Percentiles rank a stretch among this genome's conserved stretches.
These are phyloP conservation scores for Ophiostoma australiae DNA, from an alignment of 2,329 filamentous ascomycete genomes.

Conservation along the genomic window DNA sequence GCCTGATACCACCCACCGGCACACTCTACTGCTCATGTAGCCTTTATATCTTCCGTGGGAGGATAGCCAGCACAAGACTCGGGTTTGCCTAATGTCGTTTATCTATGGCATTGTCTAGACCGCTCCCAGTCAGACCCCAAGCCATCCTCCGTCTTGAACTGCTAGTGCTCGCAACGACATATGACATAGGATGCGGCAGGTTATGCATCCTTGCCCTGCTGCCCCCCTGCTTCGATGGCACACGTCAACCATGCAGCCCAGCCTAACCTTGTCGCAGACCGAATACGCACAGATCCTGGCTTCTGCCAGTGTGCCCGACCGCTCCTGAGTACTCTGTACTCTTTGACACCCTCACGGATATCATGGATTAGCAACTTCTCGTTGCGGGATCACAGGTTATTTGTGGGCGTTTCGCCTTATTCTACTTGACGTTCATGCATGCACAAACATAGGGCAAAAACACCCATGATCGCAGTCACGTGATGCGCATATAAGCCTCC, in stretches of 20 bases:
- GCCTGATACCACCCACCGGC: not conserved
- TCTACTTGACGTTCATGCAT: constrained; percentile 1
- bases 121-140: not conserved
- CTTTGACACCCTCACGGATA: not conserved
- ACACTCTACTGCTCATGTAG: not conserved
- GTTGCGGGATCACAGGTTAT: not conserved
- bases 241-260: constrained; percentile 10
- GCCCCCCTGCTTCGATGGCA: not conserved
- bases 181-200: not conserved
- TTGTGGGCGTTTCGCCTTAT: not conserved
- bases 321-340: not conserved
- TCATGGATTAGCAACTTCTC: not conserved
- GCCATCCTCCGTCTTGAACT: not conserved
- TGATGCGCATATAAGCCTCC: not conserved
- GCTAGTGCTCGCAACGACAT: not conserved
- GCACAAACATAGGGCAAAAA: constrained; percentile 1
- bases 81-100: not conserved
- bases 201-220: not conserved
- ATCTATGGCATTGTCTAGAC: not conserved
- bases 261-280: not conserved
- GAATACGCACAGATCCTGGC: not conserved
- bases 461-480: not conserved
- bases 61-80: not conserved
- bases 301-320: not conserved
- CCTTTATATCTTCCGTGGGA: not conserved